Base-by-base conservation (phyloP, 148 eudicot species). In the Amaranthus cruentus region DNA sequence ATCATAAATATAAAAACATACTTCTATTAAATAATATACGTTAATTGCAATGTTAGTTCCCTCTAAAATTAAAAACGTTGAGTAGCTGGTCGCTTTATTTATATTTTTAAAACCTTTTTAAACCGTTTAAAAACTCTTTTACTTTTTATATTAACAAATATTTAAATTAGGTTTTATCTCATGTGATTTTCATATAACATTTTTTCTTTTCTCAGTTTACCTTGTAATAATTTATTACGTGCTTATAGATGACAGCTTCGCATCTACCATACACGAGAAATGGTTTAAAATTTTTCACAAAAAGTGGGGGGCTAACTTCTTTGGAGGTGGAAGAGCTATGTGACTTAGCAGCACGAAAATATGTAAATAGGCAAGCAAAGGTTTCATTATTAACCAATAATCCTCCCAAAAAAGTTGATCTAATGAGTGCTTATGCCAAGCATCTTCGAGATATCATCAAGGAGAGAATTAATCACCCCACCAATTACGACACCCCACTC, bases 261-360 rank as follows among this genome's bases (percentile, higher is more conserved):
- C 98, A 94, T 76, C 84, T 94, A 80, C 97, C 98, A 12, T 91
- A 89, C 84, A 94, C 98, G 6, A 84, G 98, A 14, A 94, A 94
- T 9, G 98, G 98, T 3, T 85, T 94, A 21, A 94, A 94, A 55
- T 94, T 94, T 70, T 94, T 94, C 80, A 94, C 97, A 9, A 88
- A 78, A 79, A 84, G 78, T 71, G 98, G 98, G 3, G 97, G 98
- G 7, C 75, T 94, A 1, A 89, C 98, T 2, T 91, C 98, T 3
- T 73, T 77, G 0, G 90, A 91, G 68, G 97, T 94, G 50, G 97
- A 94, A 81, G 93, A 85, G 65, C 85, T 94, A 50, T 94, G 98
- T 18, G 86, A 90, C 52, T 74, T 62, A 71, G 98, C 98, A 12
- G 96, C 96, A 13, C 75, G 88, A 3, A 94, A 89, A 78, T 94